Evolutionary conservation across 2,329 filamentous ascomycete species (phyloP), one percentile per base, ranked within the genome.

Genomic region (Beauveria rudraprayagi): DNA sequence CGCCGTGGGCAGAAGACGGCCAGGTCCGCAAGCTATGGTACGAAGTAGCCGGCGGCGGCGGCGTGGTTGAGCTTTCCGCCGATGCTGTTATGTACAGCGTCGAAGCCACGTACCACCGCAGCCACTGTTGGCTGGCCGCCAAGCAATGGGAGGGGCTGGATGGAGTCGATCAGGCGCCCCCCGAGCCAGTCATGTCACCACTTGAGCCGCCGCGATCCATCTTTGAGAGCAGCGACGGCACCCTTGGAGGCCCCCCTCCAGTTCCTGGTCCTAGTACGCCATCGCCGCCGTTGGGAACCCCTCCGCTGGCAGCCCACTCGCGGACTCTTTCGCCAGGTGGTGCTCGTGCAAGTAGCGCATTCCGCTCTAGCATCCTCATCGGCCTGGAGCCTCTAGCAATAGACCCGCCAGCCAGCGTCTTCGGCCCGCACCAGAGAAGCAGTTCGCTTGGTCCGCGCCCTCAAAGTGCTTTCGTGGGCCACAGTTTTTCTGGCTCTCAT

Each of bases 11-110:
- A 60, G 87, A 88, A 58, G 83, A 83, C 43, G 78, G 80, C 40
- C 77, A 84, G 53, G 81, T 87, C 16, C 82, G 83, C 66, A 86
- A 85, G 75, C 84, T 85, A 68, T 91, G 88, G 88, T 91, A 90
- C 72, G 84, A 88, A 65, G 84, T 90, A 5, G 86, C 89, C 3
- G 90, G 88, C 19, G 80, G 81, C 37, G 80, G 78, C 14, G 79
- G 78, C 9, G 70, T 82, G 37, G 83, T 85, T 30, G 81, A 86
- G 72, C 76, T 86, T 22, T 84, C 82, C 1, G 76, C 82, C 59
- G 83, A 86, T 67, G 80, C 83, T 6, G 80, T 86, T 64, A 77
- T 84, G 69, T 84, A 84, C 69, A 84, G 82, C 63, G 81, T 84
- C 56, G 83, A 85, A 68, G 83, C 82, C 16, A 84, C 80, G 19